These are phyloP conservation scores for Luffa acutangula DNA, from an alignment of 306 rosid species.

Conservation along the genomic window DNA sequence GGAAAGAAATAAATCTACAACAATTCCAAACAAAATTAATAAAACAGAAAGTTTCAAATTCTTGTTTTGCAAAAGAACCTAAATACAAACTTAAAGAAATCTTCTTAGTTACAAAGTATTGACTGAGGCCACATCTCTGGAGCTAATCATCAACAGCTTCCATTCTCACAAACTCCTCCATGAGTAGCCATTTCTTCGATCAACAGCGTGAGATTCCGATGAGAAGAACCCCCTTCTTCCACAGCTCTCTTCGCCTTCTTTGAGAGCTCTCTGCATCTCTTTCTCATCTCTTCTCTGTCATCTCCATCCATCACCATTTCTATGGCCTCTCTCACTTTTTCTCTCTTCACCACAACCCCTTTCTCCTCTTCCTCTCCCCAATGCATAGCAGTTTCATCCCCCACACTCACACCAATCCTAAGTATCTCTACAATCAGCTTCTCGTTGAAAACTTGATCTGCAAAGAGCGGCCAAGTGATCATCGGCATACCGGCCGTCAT, in stretches of 20 bases:
- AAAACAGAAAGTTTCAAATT: too few relatives aligned
- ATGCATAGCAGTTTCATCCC: conserved; percentile 17
- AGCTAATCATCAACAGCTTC: background rate
- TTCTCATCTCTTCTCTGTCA: conserved; percentile 29
- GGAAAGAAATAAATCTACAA: too few relatives aligned
- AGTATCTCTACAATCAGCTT: conserved; percentile 31
- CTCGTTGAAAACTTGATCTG: conserved; percentile 39
- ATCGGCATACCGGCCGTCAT: conserved; percentile 38
- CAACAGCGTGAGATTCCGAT: conserved; percentile 15
- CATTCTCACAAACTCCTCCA: background rate
- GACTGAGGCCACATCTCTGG: too few relatives aligned
- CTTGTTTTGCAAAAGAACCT: too few relatives aligned
- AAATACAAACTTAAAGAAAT: too few relatives aligned
- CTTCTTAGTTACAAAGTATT: too few relatives aligned
- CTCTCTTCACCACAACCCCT: conserved; percentile 35
- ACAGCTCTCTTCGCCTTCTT: conserved; percentile 35
- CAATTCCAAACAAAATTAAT: too few relatives aligned
- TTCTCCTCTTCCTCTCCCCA: conserved; percentile 33
- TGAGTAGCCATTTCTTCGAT: conserved; percentile 26
- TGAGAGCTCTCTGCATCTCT: conserved; percentile 18
- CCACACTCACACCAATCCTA: conserved; percentile 27
- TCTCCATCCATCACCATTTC: conserved; percentile 27
- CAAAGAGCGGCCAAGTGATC: conserved; percentile 56
- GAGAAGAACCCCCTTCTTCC: conserved; percentile 55
- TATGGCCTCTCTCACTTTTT: conserved; percentile 23